phyloP scores from a whole-genome alignment of 2,329 filamentous ascomycete species.

The Ascochyta rabiei region DNA sequence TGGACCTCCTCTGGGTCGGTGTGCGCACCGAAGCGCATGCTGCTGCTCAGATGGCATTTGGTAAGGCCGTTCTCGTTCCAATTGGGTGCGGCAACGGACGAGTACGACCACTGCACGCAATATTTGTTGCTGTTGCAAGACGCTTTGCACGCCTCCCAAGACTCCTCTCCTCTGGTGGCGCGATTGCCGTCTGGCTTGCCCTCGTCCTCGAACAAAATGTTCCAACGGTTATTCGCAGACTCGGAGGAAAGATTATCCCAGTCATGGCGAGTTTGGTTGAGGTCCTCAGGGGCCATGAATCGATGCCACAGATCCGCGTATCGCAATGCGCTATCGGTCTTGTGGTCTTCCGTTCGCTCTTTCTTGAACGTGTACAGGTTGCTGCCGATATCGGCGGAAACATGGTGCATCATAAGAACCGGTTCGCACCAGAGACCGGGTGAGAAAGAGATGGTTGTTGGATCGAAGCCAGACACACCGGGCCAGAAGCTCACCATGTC shows the following conservation, averaged over 20 bases:
- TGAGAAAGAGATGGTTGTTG: slow-evolving; percentile 48
- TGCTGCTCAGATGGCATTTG: slow-evolving; percentile 43
- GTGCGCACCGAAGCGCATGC: slow-evolving; percentile 33
- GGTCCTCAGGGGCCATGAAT: slow-evolving; percentile 38
- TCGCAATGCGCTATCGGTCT: slow-evolving; percentile 24
- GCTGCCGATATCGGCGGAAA: slow-evolving; percentile 51
- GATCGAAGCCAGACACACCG: slow-evolving; percentile 36
- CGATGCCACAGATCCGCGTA: slow-evolving; percentile 37
- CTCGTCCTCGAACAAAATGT: slow-evolving; percentile 38
- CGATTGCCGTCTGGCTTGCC: slow-evolving; percentile 22
- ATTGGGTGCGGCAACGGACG: slow-evolving; percentile 31
- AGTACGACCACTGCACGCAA: slow-evolving; percentile 46
- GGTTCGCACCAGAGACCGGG: slow-evolving; percentile 52
- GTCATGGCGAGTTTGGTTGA: slow-evolving; percentile 32
- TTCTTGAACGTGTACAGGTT: slow-evolving; percentile 56
- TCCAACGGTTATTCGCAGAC: slow-evolving; percentile 37
- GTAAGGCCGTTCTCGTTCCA: slow-evolving; percentile 42
- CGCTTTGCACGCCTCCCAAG: slow-evolving; percentile 36
- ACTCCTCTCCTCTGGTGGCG: slow-evolving; percentile 30
- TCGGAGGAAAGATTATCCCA: slow-evolving; percentile 45
- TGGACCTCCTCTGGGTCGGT: slow-evolving; percentile 19
- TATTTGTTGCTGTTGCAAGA: slow-evolving; percentile 35
- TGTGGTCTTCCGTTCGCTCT: slow-evolving; percentile 27
- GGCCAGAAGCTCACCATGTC: slow-evolving; percentile 56
- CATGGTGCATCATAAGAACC: slow-evolving; percentile 51